Evolutionary conservation across 2,329 filamentous ascomycete genomes (phyloP).

Genomic region (Trichoderma hamatum): DNA sequence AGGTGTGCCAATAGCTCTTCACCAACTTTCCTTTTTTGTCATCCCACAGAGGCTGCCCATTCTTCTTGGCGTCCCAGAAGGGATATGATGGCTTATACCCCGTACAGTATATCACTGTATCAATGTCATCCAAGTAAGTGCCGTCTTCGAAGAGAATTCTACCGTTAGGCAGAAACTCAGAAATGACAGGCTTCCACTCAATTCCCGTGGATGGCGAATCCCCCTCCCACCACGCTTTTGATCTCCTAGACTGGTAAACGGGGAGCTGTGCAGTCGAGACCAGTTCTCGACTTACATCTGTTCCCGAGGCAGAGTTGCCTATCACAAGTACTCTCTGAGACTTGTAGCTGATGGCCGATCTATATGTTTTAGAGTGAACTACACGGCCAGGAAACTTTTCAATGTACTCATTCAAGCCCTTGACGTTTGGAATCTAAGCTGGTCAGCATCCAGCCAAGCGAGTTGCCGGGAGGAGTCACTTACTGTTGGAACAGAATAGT

Average conservation of each 20-base stretch:
- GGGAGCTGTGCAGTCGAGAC: slow-evolving; percentile 44
- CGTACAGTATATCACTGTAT: slow-evolving; percentile 48
- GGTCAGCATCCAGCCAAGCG: neutral
- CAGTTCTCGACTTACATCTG: slow-evolving; percentile 46
- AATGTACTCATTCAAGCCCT: slow-evolving; percentile 47
- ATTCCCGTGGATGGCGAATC: slow-evolving; percentile 50
- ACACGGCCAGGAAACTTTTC: slow-evolving; percentile 45
- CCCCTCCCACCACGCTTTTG: slow-evolving; percentile 55
- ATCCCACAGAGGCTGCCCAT: slow-evolving; percentile 54
- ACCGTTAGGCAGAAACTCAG: slow-evolving; percentile 46
- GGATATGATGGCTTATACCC: slow-evolving; percentile 50
- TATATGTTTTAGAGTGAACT: slow-evolving; percentile 51
- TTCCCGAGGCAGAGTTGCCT: slow-evolving; percentile 51
- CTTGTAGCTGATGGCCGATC: slow-evolving; percentile 41
- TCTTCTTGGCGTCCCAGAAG: slow-evolving; percentile 52
- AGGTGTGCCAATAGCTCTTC: slow-evolving; percentile 56
- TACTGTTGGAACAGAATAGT: slow-evolving; percentile 52
- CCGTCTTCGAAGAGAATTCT: slow-evolving; percentile 49
- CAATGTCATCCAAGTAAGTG: slow-evolving; percentile 41
- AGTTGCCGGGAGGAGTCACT: slow-evolving; percentile 14
- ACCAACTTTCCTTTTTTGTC: slow-evolving; percentile 50
- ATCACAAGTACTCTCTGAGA: slow-evolving; percentile 44
- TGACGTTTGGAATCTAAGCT: slow-evolving; percentile 49
- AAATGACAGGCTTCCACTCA: slow-evolving; percentile 57
- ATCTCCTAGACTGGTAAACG: slow-evolving; percentile 56